A percentile compares a stretch with the other conserved stretches of the same genome.
phyloP scores from a whole-genome alignment of 2,329 filamentous ascomycete species.

The Rhinocladiella mackenziei region DNA sequence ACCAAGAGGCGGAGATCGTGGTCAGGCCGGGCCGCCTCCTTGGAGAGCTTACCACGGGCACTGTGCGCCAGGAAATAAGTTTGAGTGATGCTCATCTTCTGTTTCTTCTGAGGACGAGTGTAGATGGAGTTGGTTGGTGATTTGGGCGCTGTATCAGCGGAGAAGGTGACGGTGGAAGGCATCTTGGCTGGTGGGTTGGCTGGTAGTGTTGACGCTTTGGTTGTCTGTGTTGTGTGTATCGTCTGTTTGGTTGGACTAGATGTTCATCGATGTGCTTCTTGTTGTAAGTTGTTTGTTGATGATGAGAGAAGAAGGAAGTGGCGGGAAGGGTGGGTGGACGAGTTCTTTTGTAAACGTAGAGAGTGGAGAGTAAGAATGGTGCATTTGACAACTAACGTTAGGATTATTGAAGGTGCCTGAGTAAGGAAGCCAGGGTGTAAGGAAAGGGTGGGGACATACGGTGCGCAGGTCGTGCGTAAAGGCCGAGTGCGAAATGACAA shows the following conservation, averaged over 20 bases:
- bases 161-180: constrained; percentile 30
- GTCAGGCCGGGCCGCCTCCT: constrained; percentile 82
- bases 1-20: constrained; percentile 94
- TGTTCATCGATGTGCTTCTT: constrained; percentile 5
- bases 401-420: constrained; percentile 23
- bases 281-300: constrained; percentile 8
- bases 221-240: constrained; percentile 1
- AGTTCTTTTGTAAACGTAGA: constrained; percentile 25
- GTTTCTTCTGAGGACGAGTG: constrained; percentile 38
- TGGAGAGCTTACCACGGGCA: constrained; percentile 91
- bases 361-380: constrained; percentile 15
- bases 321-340: constrained; percentile 15
- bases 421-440: constrained; percentile 17
- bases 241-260: background rate
- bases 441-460: constrained; percentile 2
- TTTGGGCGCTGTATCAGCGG: constrained; percentile 22
- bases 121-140: constrained; percentile 27
- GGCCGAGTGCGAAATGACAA: constrained; percentile 9
- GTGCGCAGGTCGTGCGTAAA: constrained; percentile 18
- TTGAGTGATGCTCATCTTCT: constrained; percentile 96
- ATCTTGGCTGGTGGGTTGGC: constrained; percentile 24
- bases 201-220: constrained; percentile 7
- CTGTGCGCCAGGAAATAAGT: constrained; percentile 98
- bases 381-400: constrained; percentile 13
- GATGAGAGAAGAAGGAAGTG: constrained; percentile 14